Evolutionary conservation across 2,329 filamentous ascomycete genomes (phyloP).

Genomic region (Aspergillus cejpii): DNA sequence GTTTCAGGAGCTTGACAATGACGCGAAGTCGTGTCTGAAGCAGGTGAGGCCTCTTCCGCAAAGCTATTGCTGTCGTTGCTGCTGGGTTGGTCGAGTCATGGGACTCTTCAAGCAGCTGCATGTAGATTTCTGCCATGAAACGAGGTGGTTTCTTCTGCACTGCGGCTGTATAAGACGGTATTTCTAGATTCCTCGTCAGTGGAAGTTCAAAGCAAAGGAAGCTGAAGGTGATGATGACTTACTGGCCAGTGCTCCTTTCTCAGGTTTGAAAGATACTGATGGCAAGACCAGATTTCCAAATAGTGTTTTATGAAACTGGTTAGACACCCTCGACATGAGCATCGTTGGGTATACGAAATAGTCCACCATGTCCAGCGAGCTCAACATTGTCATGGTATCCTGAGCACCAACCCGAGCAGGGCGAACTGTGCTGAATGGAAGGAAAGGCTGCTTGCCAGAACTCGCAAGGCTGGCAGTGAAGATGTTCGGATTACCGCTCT

Average conservation of each 20-base stretch:
- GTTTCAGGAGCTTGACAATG: constrained; percentile 1
- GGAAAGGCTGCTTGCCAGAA: not conserved
- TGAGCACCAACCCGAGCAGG: not conserved
- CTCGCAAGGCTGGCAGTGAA: not conserved
- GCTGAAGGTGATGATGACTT: not conserved
- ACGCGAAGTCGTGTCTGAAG: not conserved
- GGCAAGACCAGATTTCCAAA: too few species aligned
- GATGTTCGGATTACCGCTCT: too few species aligned
- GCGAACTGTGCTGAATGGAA: not conserved
- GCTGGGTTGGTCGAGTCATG: not conserved
- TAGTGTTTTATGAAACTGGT: not conserved
- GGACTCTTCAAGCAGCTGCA: not conserved
- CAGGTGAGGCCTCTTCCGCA: not conserved
- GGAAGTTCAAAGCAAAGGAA: not conserved
- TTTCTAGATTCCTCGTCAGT: not conserved
- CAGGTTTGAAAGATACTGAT: not conserved
- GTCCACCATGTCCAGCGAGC: not conserved
- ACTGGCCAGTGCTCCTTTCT: not conserved
- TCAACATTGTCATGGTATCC: not conserved
- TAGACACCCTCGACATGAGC: not conserved
- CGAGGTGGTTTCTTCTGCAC: not conserved
- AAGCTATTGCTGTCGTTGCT: not conserved
- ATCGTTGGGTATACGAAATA: not conserved
- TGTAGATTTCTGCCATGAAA: not conserved
- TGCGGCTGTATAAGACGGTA: not conserved